phyloP scores from a whole-genome alignment of 2,329 filamentous ascomycete genomes.

The Monilinia fructigena region DNA sequence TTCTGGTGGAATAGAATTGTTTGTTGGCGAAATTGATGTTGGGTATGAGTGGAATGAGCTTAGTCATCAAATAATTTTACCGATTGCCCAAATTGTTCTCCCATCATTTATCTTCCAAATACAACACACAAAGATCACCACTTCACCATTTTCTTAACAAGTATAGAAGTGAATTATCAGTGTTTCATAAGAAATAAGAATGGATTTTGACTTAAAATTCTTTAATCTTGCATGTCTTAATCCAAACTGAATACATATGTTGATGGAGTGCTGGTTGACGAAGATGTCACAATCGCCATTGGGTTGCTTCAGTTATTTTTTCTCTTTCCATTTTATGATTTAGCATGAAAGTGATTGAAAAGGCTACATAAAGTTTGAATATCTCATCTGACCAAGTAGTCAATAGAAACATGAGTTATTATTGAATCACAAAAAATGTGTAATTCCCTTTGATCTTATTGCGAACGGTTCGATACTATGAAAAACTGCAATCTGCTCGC shows the following conservation, averaged over 20 bases:
- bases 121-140: background rate
- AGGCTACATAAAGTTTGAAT: background rate
- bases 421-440: background rate
- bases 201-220: background rate
- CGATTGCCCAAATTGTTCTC: background rate
- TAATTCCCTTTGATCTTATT: too few relatives aligned
- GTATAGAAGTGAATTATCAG: background rate
- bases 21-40: background rate
- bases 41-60: background rate
- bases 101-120: background rate
- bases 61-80: background rate
- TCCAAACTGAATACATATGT: background rate
- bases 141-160: background rate
- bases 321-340: too few relatives aligned
- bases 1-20: background rate
- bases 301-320: too few relatives aligned
- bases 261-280: background rate
- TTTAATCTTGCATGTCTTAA: background rate
- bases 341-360: too few relatives aligned
- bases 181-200: background rate
- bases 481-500: background rate
- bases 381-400: background rate
- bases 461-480: background rate
- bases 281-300: background rate
- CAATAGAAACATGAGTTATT: background rate